Evolutionary conservation across 192 early-diverging fungal genomes (phyloP).

Genomic region (Backusella liffmaniae): DNA sequence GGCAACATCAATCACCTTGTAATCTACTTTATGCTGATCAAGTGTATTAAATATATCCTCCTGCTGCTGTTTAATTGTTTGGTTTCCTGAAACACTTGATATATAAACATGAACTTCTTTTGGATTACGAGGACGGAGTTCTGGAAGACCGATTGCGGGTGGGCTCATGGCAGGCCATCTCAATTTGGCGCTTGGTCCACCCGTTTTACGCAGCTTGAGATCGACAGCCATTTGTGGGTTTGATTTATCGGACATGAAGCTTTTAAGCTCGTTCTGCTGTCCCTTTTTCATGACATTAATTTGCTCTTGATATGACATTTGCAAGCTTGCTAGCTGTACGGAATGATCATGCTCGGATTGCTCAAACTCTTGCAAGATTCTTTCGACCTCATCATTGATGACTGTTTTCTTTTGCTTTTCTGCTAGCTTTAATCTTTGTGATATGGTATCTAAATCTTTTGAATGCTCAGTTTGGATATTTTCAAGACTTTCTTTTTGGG

Average conservation of each 20-base stretch:
- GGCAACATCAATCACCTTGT: slow-evolving; percentile 31
- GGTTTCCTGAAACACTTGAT: slow-evolving; percentile 25
- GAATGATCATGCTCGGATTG: slow-evolving; percentile 35
- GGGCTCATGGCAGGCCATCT: slow-evolving; percentile 10
- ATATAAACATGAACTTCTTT: slow-evolving; percentile 27
- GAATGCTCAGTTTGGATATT: slow-evolving; percentile 11
- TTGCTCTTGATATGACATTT: slow-evolving; percentile 31
- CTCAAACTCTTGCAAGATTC: slow-evolving; percentile 32
- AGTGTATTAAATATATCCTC: slow-evolving; percentile 18
- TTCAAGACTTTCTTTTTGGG: slow-evolving; percentile 12
- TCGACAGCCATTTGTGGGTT: not conserved
- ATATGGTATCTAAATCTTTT: slow-evolving; percentile 8
- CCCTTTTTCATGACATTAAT: slow-evolving; percentile 21
- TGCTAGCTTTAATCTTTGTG: slow-evolving; percentile 10
- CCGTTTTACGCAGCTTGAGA: not conserved
- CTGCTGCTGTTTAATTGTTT: slow-evolving; percentile 27
- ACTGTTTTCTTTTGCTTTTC: slow-evolving; percentile 18
- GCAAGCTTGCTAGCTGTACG: slow-evolving; percentile 20
- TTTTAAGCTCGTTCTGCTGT: slow-evolving; percentile 25
- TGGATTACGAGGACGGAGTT: slow-evolving; percentile 20
- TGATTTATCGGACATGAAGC: not conserved
- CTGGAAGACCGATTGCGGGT: not conserved
- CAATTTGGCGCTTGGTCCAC: slow-evolving; percentile 11
- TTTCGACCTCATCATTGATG: slow-evolving; percentile 33
- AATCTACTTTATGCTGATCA: slow-evolving; percentile 10